These are phyloP conservation scores for Ceratocystis colombiana DNA, from an alignment of 2,329 filamentous ascomycete species.

Conservation along the genomic window DNA sequence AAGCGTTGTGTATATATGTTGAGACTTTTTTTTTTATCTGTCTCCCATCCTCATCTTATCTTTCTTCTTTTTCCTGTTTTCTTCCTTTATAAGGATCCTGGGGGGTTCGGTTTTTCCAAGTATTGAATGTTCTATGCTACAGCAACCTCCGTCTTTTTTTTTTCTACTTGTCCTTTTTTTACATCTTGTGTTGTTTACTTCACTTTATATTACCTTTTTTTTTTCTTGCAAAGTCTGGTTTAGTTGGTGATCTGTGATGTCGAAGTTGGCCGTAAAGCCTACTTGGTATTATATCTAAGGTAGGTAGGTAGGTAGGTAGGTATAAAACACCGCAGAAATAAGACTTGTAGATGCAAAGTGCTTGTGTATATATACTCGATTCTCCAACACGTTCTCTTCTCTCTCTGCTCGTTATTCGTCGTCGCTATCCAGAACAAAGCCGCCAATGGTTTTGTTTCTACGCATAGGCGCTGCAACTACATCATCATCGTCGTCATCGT, in stretches of 20 bases:
- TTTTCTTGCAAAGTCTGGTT: too few relatives aligned
- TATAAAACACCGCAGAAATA: neutral
- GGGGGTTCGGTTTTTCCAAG: neutral
- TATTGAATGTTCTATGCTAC: neutral
- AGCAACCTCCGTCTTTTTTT: neutral
- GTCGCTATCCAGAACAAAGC: conserved; percentile 22
- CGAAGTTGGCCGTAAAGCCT: too few relatives aligned
- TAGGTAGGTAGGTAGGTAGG: too few relatives aligned
- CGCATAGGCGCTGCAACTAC: neutral
- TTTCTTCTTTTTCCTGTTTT: conserved; percentile 5
- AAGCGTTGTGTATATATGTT: conserved; percentile 6
- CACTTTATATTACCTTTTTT: neutral
- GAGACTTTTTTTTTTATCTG: neutral
- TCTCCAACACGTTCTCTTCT: neutral
- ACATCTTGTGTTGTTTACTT: neutral
- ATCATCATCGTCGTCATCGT: conserved; percentile 19
- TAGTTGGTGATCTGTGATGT: too few relatives aligned
- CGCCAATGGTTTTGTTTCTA: conserved; percentile 18
- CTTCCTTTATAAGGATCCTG: neutral
- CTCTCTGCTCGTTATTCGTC: conserved; percentile 4
- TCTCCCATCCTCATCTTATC: neutral
- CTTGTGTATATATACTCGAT: neutral
- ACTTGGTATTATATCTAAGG: too few relatives aligned
- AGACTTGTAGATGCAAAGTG: conserved; percentile 8
- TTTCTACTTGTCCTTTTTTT: neutral